Conservation (phyloP, 305 asterid species). For the Solanum chacoense region DNA sequence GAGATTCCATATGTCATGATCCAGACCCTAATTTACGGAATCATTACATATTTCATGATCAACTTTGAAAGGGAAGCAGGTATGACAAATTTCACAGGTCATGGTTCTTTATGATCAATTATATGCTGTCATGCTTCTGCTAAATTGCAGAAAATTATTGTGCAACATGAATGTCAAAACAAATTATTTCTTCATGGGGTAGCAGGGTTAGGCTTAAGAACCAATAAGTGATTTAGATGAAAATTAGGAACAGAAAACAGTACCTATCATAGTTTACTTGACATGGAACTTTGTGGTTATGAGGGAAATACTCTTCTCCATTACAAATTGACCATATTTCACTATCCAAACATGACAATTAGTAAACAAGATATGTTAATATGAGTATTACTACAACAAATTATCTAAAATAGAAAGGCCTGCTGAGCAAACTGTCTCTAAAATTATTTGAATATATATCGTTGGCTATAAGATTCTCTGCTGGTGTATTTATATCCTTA, state of each 20-base stretch:
- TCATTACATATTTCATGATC: constrained; percentile 76
- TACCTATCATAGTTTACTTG: neutral
- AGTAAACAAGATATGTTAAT: neutral
- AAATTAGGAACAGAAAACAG: neutral
- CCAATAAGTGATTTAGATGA: neutral
- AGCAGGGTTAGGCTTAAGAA: neutral
- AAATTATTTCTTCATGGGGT: neutral
- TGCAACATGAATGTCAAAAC: neutral
- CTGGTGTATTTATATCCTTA: neutral
- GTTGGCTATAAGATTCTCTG: neutral
- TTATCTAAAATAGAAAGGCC: neutral
- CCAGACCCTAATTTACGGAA: constrained; percentile 56
- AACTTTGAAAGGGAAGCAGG: constrained; percentile 67
- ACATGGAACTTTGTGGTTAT: neutral
- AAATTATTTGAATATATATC: neutral
- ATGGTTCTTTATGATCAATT: neutral
- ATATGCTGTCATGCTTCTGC: neutral
- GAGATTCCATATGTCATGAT: constrained; percentile 67
- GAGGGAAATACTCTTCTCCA: neutral
- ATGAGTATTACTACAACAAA: neutral
- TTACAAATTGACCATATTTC: neutral
- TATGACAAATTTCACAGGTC: constrained; percentile 1
- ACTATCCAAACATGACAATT: neutral
- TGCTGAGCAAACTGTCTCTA: neutral
- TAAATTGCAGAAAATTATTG: neutral